Evolutionary conservation across 495 filamentous ascomycete genomes (phyloP), one percentile per base, ranked within the genome.

Genomic region (Xylaria grammica): DNA sequence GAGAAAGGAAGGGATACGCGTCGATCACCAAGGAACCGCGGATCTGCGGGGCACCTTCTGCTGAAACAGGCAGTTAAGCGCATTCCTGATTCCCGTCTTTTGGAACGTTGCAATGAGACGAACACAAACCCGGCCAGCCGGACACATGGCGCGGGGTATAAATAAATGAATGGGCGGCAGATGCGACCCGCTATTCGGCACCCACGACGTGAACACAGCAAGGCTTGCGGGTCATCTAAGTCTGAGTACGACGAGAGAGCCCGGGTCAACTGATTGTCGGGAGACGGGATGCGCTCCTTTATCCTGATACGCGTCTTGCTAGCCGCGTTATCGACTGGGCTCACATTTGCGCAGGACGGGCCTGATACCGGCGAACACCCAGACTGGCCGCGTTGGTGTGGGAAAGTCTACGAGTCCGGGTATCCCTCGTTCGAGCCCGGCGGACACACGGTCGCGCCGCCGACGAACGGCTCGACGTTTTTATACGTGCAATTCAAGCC

Each of bases 401-500:
- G 85, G 5, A 88, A 87, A 65, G 85, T 85, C 0, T 88, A 88
- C 67, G 61, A 79, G 46, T 50, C 80, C 8, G 82, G 78, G 74
- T 86, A 87, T 71, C 77, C 79, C 0, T 79, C 77, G 3, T 87
- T 87, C 66, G 78, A 89, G 44, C 89, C 88, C 0, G 87, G 86
- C 55, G 89, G 89, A 15, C 81, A 81, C 69, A 77, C 87, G 0
- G 61, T 76, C 3, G 67, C 76, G 29, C 88, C 89, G 3, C 38
- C 71, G 0, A 66, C 65, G 0, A 63, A 77, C n/a, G 72, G 63
- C 0, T 80, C 80, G 9, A 72, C 85, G 11, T 74, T 77, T 52
- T 69, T 91, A 0, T 73, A 90, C 70, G 69, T 91, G 15, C 80
- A 81, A 19, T 73, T 91, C 60, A 78, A 82, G 30, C 85, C 88